A percentile compares a stretch with the other conserved stretches of the same genome.
These are phyloP conservation scores for Coniochaeta hoffmannii DNA, from an alignment of 2,329 filamentous ascomycete species.

Conservation along the genomic window DNA sequence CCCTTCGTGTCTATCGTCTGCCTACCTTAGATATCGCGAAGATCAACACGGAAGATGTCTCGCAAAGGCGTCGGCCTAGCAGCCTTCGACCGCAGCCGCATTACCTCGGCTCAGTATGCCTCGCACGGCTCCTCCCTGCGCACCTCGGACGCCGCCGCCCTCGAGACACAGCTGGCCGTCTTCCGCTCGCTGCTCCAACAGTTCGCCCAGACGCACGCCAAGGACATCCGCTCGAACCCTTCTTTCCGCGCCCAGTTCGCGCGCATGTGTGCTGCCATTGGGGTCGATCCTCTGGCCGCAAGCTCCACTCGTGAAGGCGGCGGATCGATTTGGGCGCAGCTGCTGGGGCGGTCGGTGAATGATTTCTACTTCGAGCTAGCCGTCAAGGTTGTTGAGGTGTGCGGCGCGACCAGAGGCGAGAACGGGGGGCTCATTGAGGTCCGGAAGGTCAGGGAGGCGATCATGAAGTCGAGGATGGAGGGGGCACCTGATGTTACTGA, in stretches of 20 bases:
- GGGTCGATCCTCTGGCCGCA: slow-evolving; percentile 86
- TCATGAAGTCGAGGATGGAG: slow-evolving; percentile 65
- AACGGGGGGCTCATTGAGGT: slow-evolving; percentile 90
- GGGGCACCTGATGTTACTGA: slow-evolving; percentile 76
- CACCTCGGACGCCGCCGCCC: slow-evolving; percentile 72
- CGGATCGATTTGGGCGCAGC: slow-evolving; percentile 80
- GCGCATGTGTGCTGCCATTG: slow-evolving; percentile 95
- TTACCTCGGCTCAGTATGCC: slow-evolving; percentile 84
- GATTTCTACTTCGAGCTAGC: slow-evolving; percentile 99
- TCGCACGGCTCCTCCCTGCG: slow-evolving; percentile 84
- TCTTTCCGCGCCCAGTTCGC: slow-evolving; percentile 95
- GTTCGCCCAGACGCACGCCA: slow-evolving; percentile 89
- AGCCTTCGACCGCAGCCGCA: slow-evolving; percentile 77
- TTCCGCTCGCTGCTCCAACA: slow-evolving; percentile 94
- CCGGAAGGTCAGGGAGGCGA: slow-evolving; percentile 67
- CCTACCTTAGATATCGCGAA: not conserved
- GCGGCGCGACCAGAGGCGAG: slow-evolving; percentile 74
- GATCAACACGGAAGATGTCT: slow-evolving; percentile 38
- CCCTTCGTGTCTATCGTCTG: not conserved
- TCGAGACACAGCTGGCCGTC: slow-evolving; percentile 88
- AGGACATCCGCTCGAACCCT: slow-evolving; percentile 92
- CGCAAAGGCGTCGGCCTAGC: slow-evolving; percentile 84
- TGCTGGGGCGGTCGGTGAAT: slow-evolving; percentile 85
- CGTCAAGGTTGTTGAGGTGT: slow-evolving; percentile 91
- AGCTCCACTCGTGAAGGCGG: slow-evolving; percentile 42